These are phyloP conservation scores for Isabelozyma rhagii DNA, from an alignment of 805 yeast species.

Conservation along the genomic window DNA sequence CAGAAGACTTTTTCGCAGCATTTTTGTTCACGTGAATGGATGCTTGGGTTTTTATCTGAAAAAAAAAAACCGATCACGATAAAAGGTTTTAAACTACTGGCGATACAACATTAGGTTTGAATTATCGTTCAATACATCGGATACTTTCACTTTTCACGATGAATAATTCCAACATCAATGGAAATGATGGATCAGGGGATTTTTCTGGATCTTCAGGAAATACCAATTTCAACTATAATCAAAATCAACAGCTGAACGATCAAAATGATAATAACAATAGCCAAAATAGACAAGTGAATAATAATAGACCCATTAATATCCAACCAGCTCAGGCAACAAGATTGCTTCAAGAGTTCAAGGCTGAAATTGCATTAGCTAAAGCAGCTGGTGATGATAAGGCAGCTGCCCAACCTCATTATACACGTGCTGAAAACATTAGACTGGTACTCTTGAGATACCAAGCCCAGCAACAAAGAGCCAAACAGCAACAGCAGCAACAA, in stretches of 20 bases:
- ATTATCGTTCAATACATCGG: background rate
- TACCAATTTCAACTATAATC: background rate
- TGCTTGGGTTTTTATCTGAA: background rate
- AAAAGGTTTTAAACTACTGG: background rate
- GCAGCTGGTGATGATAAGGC: slow-evolving; percentile 58
- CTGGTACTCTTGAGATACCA: slow-evolving; percentile 56
- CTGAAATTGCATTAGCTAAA: slow-evolving; percentile 60
- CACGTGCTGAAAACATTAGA: slow-evolving; percentile 62
- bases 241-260: background rate
- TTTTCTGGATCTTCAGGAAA: background rate
- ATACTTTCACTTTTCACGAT: background rate
- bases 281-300: background rate
- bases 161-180: background rate
- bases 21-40: background rate
- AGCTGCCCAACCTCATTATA: slow-evolving; percentile 60
- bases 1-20: no score
- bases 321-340: slow-evolving; percentile 56
- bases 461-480: slow-evolving; percentile 38
- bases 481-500: slow-evolving; percentile 21
- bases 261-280: background rate
- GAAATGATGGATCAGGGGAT: background rate
- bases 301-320: slow-evolving; percentile 20
- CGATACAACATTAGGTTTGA: background rate
- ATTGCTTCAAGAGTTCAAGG: slow-evolving; percentile 55
- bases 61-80: background rate